Conservation (phyloP, 768 basidiomycete genomes). For the Pleurotus eryngii region DNA sequence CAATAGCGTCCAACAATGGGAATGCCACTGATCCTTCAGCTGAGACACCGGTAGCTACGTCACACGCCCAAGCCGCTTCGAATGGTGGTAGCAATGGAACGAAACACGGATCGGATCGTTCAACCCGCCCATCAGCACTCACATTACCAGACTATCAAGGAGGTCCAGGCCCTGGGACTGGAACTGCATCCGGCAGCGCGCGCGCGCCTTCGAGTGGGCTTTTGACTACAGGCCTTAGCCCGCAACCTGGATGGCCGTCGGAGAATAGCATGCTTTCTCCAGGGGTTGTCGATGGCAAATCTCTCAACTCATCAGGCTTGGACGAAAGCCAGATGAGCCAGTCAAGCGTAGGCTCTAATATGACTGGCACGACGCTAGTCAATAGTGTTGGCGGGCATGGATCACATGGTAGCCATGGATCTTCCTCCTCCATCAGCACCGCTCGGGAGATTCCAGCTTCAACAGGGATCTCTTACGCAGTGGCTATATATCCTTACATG, state of each 20-base stretch:
- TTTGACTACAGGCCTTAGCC: slow-evolving; percentile 54
- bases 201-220: not conserved
- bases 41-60: slow-evolving; percentile 38
- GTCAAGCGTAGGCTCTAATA: slow-evolving; percentile 20
- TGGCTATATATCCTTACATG: slow-evolving; percentile 98
- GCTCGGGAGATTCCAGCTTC: slow-evolving; percentile 41
- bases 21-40: not conserved
- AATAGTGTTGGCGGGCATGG: slow-evolving; percentile 4
- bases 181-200: not conserved
- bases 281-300: slow-evolving; percentile 34
- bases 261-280: slow-evolving; percentile 55
- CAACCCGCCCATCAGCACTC: slow-evolving; percentile 60
- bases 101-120: slow-evolving; percentile 22
- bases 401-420: not conserved
- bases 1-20: slow-evolving; percentile 42
- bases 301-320: slow-evolving; percentile 32
- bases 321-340: slow-evolving; percentile 23
- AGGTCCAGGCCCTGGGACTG: slow-evolving; percentile 36
- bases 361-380: slow-evolving; percentile 4
- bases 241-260: slow-evolving; percentile 72
- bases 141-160: slow-evolving; percentile 64
- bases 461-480: slow-evolving; percentile 84
- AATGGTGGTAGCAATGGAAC: not conserved
- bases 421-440: slow-evolving; percentile 8
- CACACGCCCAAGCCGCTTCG: slow-evolving; percentile 37